Percentiles rank a stretch among this genome's conserved stretches.
Conservation (phyloP, 805 yeast species). For the Cyberlindnera mississippiensis region DNA sequence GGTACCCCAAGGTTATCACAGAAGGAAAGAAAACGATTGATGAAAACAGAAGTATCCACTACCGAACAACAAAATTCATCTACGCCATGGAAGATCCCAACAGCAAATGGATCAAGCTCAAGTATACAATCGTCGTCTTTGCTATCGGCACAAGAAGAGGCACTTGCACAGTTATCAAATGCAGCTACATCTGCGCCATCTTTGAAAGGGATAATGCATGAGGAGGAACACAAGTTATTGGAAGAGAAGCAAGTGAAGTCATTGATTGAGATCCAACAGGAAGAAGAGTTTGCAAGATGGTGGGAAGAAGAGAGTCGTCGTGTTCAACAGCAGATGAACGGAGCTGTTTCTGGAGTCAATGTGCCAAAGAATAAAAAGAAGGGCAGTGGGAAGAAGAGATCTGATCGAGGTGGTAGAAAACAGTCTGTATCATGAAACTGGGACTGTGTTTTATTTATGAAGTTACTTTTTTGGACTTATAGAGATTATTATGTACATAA, state of each 20-base stretch:
- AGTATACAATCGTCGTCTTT: conserved; percentile 17
- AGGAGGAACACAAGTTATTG: conserved; percentile 40
- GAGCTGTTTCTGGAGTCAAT: neutral
- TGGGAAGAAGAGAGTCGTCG: conserved; percentile 76
- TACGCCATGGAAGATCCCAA: conserved; percentile 23
- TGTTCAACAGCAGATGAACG: conserved; percentile 44
- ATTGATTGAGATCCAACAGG: conserved; percentile 70
- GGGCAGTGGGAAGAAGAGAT: conserved; percentile 4
- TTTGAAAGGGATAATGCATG: conserved; percentile 41
- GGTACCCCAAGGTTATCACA: conserved; percentile 39
- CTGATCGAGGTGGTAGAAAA: conserved; percentile 10
- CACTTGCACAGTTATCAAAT: conserved; percentile 6
- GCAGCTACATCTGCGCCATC: conserved; percentile 26
- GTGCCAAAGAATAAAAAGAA: conserved; percentile 4
- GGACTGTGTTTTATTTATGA: no score
- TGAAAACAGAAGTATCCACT: conserved; percentile 19
- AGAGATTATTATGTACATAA: neutral
- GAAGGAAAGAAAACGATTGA: conserved; percentile 50
- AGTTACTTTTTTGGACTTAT: no score
- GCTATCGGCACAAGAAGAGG: conserved; percentile 20
- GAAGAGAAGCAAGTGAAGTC: conserved; percentile 36
- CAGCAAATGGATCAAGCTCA: conserved; percentile 5
- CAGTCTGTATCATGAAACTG: conserved; percentile 18
- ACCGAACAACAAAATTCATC: neutral
- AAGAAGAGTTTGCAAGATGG: conserved; percentile 84